Conservation (phyloP, 169 alveolate species). For the Theileria equi region DNA sequence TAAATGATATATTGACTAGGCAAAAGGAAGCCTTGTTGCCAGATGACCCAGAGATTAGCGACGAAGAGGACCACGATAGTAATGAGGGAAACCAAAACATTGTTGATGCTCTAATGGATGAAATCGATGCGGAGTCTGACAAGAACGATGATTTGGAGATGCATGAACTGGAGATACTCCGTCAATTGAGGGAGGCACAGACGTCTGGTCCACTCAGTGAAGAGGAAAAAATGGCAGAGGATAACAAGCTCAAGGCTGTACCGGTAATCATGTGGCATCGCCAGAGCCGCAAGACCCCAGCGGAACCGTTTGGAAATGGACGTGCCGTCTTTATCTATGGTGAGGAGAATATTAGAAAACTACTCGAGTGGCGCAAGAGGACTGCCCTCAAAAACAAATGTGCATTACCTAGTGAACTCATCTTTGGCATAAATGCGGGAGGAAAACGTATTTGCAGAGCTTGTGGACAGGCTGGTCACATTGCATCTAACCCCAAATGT, state of each 20-base stretch:
- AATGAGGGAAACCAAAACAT: constrained; percentile 33
- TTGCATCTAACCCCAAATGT: constrained; percentile 83
- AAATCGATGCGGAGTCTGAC: constrained; percentile 46
- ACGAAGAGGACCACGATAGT: constrained; percentile 51
- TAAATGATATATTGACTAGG: constrained; percentile 63
- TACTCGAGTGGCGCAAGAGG: constrained; percentile 75
- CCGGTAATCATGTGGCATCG: constrained; percentile 84
- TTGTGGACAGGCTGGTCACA: constrained; percentile 85
- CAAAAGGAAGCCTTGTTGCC: constrained; percentile 75
- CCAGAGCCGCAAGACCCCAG: constrained; percentile 69
- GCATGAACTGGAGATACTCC: constrained; percentile 67
- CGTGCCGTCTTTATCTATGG: constrained; percentile 81
- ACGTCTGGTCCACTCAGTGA: constrained; percentile 65
- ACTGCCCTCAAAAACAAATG: constrained; percentile 60
- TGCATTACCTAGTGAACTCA: constrained; percentile 9
- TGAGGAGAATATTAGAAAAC: constrained; percentile 73
- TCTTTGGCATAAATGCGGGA: constrained; percentile 1
- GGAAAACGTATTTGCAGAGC: constrained; percentile 76
- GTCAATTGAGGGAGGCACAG: constrained; percentile 70
- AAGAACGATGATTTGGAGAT: constrained; percentile 68
- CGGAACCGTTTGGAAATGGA: constrained; percentile 75
- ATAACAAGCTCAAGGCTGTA: constrained; percentile 63
- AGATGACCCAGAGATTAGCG: constrained; percentile 74
- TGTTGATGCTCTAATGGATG: constrained; percentile 20
- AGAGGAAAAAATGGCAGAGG: constrained; percentile 71